phyloP scores from a whole-genome alignment of 768 basidiomycete species.

The Macrolepiota albuminosa region DNA sequence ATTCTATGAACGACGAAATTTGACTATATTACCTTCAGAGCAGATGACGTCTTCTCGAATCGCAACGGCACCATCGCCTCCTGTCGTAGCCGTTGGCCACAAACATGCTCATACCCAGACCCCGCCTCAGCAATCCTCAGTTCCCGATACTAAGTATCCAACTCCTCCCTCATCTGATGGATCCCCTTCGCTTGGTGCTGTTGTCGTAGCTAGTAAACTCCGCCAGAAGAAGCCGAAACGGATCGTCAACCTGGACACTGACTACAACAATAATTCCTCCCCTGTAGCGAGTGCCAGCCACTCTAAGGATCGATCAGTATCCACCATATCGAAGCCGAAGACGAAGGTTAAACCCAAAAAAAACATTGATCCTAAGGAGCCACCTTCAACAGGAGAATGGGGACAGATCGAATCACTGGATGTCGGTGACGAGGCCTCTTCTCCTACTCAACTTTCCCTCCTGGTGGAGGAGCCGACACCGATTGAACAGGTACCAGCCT shows the following conservation, averaged over 20 bases:
- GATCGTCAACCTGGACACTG: conserved; percentile 73
- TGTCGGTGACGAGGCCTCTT: background rate
- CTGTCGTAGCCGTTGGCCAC: conserved; percentile 53
- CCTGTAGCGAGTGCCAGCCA: conserved; percentile 21
- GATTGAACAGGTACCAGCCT: background rate
- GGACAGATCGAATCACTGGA: conserved; percentile 17
- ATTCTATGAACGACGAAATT: conserved; percentile 64
- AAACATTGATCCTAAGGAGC: conserved; percentile 6
- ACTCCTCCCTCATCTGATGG: conserved; percentile 37
- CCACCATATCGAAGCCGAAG: conserved; percentile 17
- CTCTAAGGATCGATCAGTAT: conserved; percentile 28
- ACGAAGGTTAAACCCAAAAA: conserved; percentile 19
- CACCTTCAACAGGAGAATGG: conserved; percentile 10
- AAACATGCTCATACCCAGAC: conserved; percentile 19
- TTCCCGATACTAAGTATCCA: conserved; percentile 19
- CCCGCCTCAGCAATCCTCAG: conserved; percentile 15
- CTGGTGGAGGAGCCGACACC: conserved; percentile 9
- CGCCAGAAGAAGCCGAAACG: conserved; percentile 65
- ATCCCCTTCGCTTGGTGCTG: conserved; percentile 40
- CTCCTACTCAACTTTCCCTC: background rate
- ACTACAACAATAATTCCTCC: conserved; percentile 30
- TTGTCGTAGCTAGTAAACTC: conserved; percentile 33
- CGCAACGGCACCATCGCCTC: conserved; percentile 51
- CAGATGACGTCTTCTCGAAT: conserved; percentile 47
- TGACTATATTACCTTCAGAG: conserved; percentile 43